phyloP scores from a whole-genome alignment of 2,329 filamentous ascomycete species.

The Dactylellina cionopaga region DNA sequence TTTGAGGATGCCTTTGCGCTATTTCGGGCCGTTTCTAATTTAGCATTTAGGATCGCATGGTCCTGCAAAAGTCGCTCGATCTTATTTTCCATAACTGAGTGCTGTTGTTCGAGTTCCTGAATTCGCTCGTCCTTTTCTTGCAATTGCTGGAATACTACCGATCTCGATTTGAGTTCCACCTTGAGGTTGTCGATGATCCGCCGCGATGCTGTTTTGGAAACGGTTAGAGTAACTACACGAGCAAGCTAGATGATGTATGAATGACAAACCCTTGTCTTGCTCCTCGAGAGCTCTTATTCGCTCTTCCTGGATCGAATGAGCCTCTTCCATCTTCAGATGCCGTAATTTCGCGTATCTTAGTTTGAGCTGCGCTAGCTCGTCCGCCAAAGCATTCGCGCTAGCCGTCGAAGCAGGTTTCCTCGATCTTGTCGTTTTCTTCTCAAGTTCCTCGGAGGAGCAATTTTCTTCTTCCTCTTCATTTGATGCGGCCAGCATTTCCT shows the following conservation, averaged over 20 bases:
- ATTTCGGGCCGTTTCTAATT: conserved; percentile 47
- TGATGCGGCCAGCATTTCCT: not conserved
- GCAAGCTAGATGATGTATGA: not conserved
- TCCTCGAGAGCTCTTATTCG: conserved; percentile 29
- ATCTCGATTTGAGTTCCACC: conserved; percentile 16
- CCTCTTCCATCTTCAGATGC: conserved; percentile 30
- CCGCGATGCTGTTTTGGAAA: conserved; percentile 17
- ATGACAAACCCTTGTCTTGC: conserved; percentile 31
- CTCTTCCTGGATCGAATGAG: conserved; percentile 27
- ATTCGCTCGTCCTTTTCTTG: conserved; percentile 32
- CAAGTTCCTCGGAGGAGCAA: not conserved
- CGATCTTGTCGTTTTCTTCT: not conserved
- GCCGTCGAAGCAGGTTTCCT: not conserved
- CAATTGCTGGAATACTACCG: conserved; percentile 11
- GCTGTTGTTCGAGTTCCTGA: conserved; percentile 34
- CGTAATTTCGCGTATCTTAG: conserved; percentile 35
- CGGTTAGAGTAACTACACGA: not conserved
- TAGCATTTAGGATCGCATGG: conserved; percentile 42
- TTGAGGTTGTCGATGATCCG: conserved; percentile 42
- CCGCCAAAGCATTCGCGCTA: not conserved
- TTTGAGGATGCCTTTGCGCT: conserved; percentile 20
- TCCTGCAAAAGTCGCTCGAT: conserved; percentile 44
- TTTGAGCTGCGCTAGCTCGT: conserved; percentile 37
- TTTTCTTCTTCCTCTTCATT: conserved; percentile 5
- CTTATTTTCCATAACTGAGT: conserved; percentile 40